Conservation (phyloP, 2,329 filamentous ascomycete genomes). For the Xylaria multiplex region DNA sequence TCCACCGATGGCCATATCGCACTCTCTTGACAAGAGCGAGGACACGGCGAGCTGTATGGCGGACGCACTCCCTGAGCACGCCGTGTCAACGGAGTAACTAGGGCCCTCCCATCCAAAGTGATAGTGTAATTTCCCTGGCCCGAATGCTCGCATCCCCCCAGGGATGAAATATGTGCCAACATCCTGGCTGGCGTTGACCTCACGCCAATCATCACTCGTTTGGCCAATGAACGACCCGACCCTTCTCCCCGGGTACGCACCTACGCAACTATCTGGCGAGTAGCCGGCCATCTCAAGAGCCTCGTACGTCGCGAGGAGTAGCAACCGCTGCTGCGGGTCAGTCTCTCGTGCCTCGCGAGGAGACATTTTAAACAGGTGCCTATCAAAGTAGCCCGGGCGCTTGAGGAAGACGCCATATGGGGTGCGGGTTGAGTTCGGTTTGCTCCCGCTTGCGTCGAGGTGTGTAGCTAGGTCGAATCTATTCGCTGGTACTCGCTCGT, state of each 20-base stretch:
- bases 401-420: conserved; percentile 36
- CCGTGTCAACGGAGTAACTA: conserved; percentile 47
- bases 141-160: conserved; percentile 50
- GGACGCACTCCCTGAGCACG: conserved; percentile 44
- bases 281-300: conserved; percentile 70
- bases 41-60: conserved; percentile 56
- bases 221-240: conserved; percentile 39
- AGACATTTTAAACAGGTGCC: conserved; percentile 40
- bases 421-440: conserved; percentile 30
- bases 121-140: conserved; percentile 51
- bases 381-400: conserved; percentile 37
- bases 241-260: conserved; percentile 22
- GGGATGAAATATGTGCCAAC: conserved; percentile 56
- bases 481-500: conserved; percentile 26
- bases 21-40: conserved; percentile 70
- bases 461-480: conserved; percentile 33
- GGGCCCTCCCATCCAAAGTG: conserved; percentile 48
- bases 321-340: conserved; percentile 73
- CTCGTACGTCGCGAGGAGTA: conserved; percentile 72
- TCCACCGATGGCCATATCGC: conserved; percentile 64
- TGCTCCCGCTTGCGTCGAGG: conserved; percentile 28
- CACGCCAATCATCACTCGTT: conserved; percentile 58
- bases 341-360: conserved; percentile 51
- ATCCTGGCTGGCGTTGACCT: conserved; percentile 70
- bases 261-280: conserved; percentile 29